These are phyloP conservation scores for Lenzites betulinus DNA, from an alignment of 768 basidiomycete genomes.

Conservation along the genomic window DNA sequence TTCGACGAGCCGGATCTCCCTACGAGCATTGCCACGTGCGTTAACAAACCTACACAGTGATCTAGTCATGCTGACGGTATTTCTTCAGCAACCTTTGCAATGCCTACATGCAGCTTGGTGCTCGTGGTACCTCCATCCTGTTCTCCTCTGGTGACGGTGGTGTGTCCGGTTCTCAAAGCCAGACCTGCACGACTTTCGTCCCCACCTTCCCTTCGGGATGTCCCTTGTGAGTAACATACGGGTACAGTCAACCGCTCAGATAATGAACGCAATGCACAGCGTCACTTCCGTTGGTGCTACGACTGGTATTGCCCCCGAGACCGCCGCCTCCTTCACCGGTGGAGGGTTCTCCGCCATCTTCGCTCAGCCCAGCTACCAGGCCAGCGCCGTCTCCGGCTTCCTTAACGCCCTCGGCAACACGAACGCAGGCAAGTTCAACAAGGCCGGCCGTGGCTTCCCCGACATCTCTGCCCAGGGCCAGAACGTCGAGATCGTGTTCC, in stretches of 20 bases:
- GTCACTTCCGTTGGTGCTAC: slow-evolving; percentile 39
- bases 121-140: slow-evolving; percentile 39
- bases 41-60: not conserved
- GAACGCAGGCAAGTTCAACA: slow-evolving; percentile 32
- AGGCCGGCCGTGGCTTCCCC: slow-evolving; percentile 45
- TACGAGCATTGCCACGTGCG: slow-evolving; percentile 28
- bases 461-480: slow-evolving; percentile 44
- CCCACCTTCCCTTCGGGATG: slow-evolving; percentile 41
- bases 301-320: slow-evolving; percentile 31
- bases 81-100: slow-evolving; percentile 35
- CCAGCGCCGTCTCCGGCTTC: slow-evolving; percentile 38
- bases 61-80: not conserved
- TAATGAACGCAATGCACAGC: slow-evolving; percentile 17
- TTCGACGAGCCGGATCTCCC: slow-evolving; percentile 33
- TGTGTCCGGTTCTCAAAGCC: slow-evolving; percentile 34
- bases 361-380: slow-evolving; percentile 37
- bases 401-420: slow-evolving; percentile 33
- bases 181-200: slow-evolving; percentile 36
- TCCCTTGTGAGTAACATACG: slow-evolving; percentile 32
- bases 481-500: slow-evolving; percentile 31
- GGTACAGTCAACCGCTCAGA: not conserved
- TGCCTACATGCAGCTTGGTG: slow-evolving; percentile 39
- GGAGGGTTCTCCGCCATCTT: slow-evolving; percentile 41
- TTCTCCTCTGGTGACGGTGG: slow-evolving; percentile 43
- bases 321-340: slow-evolving; percentile 32